phyloP scores from a whole-genome alignment of 495 filamentous ascomycete genomes.

The Aspergillus nanangensis region DNA sequence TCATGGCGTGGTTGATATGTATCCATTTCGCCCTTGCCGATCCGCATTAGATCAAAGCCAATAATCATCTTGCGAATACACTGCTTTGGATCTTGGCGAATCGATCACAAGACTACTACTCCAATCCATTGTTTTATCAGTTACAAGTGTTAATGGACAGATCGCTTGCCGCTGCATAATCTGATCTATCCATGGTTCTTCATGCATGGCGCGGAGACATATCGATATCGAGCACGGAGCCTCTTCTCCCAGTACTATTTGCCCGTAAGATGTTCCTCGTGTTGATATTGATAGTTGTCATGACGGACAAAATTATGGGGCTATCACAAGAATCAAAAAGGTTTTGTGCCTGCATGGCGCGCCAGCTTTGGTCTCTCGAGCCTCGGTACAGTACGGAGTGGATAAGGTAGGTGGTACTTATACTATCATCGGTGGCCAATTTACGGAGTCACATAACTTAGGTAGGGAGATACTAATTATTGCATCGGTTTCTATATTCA shows the following conservation, averaged over 20 bases:
- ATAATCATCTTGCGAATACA: background rate
- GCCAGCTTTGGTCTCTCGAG: no score
- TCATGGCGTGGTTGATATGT: no score
- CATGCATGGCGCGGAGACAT: background rate
- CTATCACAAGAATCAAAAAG: no score
- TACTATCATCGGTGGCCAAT: no score
- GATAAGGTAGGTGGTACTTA: no score
- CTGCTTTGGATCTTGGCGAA: conserved; percentile 8
- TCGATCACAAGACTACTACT: conserved; percentile 8
- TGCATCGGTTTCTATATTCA: no score
- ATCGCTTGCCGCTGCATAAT: background rate
- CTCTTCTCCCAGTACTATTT: background rate
- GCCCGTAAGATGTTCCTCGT: no score
- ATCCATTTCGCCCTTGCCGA: background rate
- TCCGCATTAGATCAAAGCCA: background rate
- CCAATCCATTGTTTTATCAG: background rate
- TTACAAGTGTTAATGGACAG: background rate
- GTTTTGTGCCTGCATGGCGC: no score
- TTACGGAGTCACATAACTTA: no score
- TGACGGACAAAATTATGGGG: background rate
- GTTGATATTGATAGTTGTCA: background rate
- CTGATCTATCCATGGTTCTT: background rate
- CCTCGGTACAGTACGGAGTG: no score
- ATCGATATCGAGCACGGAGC: background rate
- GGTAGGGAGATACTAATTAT: no score